Percentiles rank a stretch among this genome's conserved stretches.
Conservation (phyloP, 176 grass and related monocot species). For the Carex kokanica region DNA sequence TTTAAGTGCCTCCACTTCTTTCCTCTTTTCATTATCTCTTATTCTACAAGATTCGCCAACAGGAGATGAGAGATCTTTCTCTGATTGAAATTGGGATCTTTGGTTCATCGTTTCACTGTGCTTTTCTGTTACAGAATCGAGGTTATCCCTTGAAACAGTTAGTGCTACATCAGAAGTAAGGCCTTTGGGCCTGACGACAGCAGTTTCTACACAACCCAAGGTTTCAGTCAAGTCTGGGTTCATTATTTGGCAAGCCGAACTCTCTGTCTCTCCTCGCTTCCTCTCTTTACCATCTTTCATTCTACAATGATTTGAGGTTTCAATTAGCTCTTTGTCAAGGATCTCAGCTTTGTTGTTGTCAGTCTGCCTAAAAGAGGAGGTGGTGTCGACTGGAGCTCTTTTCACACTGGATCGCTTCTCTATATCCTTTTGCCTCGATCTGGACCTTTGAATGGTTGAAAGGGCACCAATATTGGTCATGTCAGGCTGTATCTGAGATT, state of each 20-base stretch:
- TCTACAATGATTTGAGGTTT: constrained; percentile 3
- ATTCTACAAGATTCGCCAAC: neutral
- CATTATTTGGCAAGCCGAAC: neutral
- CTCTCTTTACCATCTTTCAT: neutral
- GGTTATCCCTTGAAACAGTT: neutral
- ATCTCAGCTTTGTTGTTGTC: neutral
- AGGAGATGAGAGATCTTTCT: neutral
- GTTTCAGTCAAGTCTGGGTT: neutral
- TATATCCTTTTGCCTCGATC: constrained; percentile 54
- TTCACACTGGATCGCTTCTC: constrained; percentile 27
- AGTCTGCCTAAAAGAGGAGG: constrained; percentile 1
- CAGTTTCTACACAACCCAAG: neutral
- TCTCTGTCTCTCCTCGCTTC: neutral
- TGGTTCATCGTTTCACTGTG: neutral
- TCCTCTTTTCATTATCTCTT: neutral
- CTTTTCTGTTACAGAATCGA: neutral
- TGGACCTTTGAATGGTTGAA: constrained; percentile 55
- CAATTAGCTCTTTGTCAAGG: neutral
- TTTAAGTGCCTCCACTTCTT: neutral
- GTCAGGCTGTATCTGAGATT: constrained; percentile 29
- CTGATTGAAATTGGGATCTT: neutral
- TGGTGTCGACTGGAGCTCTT: constrained; percentile 28
- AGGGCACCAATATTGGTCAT: constrained; percentile 30
- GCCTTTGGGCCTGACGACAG: neutral
- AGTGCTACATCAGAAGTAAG: neutral